These are phyloP conservation scores for Fusarium mundagurra DNA, from an alignment of 2,329 filamentous ascomycete genomes.

Conservation along the genomic window DNA sequence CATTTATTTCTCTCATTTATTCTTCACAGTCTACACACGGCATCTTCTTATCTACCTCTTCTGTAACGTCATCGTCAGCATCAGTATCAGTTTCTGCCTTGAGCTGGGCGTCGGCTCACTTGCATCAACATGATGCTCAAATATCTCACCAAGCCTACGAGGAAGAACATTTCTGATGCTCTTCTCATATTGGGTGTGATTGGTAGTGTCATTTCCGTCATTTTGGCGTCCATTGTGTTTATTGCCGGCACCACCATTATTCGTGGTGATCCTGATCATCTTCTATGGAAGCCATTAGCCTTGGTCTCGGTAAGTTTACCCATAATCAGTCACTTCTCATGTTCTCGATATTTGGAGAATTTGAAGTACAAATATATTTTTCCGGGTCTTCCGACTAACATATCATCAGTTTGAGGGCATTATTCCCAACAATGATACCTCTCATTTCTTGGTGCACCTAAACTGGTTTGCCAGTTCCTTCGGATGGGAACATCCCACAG, in stretches of 20 bases:
- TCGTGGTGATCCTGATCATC: conserved; percentile 17
- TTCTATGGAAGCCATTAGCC: conserved; percentile 38
- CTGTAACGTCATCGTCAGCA: conserved; percentile 15
- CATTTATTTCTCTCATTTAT: not conserved
- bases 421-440: conserved; percentile 40
- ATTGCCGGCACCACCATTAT: conserved; percentile 38
- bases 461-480: conserved; percentile 41
- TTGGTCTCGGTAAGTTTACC: conserved; percentile 39
- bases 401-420: conserved; percentile 39
- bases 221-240: conserved; percentile 32
- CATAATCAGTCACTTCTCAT: not conserved
- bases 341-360: not conserved
- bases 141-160: conserved; percentile 23
- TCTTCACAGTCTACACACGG: not conserved
- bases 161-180: conserved; percentile 24
- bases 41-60: not conserved
- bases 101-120: conserved; percentile 15
- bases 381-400: conserved; percentile 4
- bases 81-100: not conserved
- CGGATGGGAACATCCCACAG: conserved; percentile 42
- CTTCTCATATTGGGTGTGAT: conserved; percentile 34
- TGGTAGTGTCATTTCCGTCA: conserved; percentile 34
- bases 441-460: conserved; percentile 40
- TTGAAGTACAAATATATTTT: not conserved
- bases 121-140: conserved; percentile 23